Conservation (phyloP, 2,329 filamentous ascomycete species). For the Colletotrichum higginsianum region DNA sequence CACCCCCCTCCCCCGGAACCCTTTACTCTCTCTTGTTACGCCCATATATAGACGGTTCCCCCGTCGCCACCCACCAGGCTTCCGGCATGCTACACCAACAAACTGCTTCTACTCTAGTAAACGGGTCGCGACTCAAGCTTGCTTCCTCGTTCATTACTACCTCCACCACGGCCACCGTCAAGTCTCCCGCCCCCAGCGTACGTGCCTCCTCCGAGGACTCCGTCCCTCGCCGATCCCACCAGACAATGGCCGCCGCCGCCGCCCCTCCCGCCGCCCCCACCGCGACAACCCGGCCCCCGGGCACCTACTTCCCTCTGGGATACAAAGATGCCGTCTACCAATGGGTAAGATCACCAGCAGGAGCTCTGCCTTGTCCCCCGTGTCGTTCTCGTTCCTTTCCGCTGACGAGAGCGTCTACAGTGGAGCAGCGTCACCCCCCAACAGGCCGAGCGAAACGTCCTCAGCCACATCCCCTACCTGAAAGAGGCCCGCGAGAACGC, state of each 20-base stretch:
- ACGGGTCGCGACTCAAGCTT: constrained; percentile 58
- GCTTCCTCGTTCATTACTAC: constrained; percentile 45
- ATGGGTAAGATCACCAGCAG: constrained; percentile 75
- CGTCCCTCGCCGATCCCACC: constrained; percentile 34
- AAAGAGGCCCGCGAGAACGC: constrained; percentile 80
- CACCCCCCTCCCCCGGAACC: too few species aligned
- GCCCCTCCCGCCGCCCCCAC: constrained; percentile 34
- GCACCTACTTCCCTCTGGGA: constrained; percentile 82
- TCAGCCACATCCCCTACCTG: constrained; percentile 88
- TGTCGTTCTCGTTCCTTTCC: constrained; percentile 10
- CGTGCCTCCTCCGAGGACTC: constrained; percentile 32
- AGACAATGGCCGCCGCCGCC: constrained; percentile 41
- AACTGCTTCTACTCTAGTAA: constrained; percentile 56
- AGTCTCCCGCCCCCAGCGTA: constrained; percentile 25
- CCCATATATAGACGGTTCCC: constrained; percentile 33
- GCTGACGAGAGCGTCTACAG: constrained; percentile 60
- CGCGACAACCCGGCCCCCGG: constrained; percentile 45
- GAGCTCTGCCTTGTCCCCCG: neutral
- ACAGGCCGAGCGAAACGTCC: constrained; percentile 88
- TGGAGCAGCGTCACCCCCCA: constrained; percentile 90
- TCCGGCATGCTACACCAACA: constrained; percentile 63
- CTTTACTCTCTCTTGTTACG: constrained; percentile 41
- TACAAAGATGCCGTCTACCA: constrained; percentile 94
- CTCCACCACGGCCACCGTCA: constrained; percentile 33
- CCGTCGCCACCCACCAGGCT: constrained; percentile 43